Percentiles rank a stretch among this genome's conserved stretches.
Evolutionary conservation across 2,329 filamentous ascomycete species (phyloP).

Genomic region (Fusarium lateritium): DNA sequence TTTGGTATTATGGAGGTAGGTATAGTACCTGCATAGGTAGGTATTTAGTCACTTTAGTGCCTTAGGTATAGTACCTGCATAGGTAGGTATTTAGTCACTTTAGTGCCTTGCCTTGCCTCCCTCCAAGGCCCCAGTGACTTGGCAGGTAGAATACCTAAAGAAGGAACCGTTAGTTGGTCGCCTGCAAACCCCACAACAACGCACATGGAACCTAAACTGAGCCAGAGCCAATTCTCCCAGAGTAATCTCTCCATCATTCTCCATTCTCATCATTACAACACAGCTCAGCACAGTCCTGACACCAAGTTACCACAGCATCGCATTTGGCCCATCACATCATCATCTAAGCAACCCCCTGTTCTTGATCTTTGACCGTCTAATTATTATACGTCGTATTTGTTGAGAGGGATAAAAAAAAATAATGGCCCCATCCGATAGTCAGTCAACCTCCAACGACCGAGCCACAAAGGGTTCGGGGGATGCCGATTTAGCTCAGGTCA

Average conservation of each 20-base stretch:
- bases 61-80: no score
- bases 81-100: no score
- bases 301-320: not conserved
- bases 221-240: not conserved
- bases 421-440: slow-evolving; percentile 32
- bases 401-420: not conserved
- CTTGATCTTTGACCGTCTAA: no score
- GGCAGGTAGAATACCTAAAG: no score
- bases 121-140: no score
- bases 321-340: not conserved
- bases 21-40: no score
- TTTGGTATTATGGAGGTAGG: not conserved
- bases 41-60: no score
- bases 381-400: not conserved
- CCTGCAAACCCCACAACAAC: slow-evolving; percentile 9
- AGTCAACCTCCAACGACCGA: slow-evolving; percentile 29
- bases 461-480: slow-evolving; percentile 40
- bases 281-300: not conserved
- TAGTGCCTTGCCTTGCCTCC: no score
- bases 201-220: slow-evolving; percentile 5
- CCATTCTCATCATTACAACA: slow-evolving; percentile 14
- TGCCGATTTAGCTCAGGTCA: slow-evolving; percentile 48
- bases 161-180: not conserved
- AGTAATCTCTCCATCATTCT: slow-evolving; percentile 11
- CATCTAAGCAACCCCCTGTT: not conserved